Evolutionary conservation across 2,329 filamentous ascomycete genomes (phyloP), one percentile per base, ranked within the genome.

Genomic region (Phialophora macrospora): DNA sequence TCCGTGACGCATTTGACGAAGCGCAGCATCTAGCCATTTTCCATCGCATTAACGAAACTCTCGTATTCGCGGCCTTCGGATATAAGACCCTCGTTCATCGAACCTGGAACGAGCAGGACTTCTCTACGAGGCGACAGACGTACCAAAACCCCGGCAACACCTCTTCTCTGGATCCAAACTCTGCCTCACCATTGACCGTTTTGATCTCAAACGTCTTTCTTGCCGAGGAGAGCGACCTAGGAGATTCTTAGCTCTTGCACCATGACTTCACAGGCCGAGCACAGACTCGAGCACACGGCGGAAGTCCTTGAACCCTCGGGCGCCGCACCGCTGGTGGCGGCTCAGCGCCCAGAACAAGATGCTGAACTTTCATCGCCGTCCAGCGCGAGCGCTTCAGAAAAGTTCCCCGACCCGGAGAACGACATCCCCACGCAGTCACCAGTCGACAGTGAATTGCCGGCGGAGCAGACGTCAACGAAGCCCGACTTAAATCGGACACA

Each of bases 401-500:
- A 67, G 20, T 41, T 59, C 2, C 46, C 34, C 46, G 61, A 64
- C 24, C 32, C 62, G 6, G 65, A 58, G 44, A 38, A 56, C 17
- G 55, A 41, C 26, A 26, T 44, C 38, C 14, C 14, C 56, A 12
- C 20, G 11, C 38, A 5, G 11, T 48, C 56, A 34, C 58, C 58
- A 4, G 28, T 8, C 30, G 58, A 60, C 6, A 52, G 38, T 41
- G 58, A 32, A 41, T 24, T 11, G 14, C 58, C 58, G 4, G 11
- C 14, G 12, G 48, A 52, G n/a, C 30, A 20, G 24, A 11, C 46
- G 3, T 20, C 44, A 7, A 32, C 20, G 22, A 55, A 62, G 9
- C 55, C 68, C 20, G 49, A 68, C 8, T 62, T 72, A 17, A 38
- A 55, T 3, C 62, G 56, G 22, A 68, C 64, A 20, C 22, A 59